A percentile compares a stretch with the other conserved stretches of the same genome.
Conservation (phyloP, 768 basidiomycete species). For the Lactarius pseudohatsudake region DNA sequence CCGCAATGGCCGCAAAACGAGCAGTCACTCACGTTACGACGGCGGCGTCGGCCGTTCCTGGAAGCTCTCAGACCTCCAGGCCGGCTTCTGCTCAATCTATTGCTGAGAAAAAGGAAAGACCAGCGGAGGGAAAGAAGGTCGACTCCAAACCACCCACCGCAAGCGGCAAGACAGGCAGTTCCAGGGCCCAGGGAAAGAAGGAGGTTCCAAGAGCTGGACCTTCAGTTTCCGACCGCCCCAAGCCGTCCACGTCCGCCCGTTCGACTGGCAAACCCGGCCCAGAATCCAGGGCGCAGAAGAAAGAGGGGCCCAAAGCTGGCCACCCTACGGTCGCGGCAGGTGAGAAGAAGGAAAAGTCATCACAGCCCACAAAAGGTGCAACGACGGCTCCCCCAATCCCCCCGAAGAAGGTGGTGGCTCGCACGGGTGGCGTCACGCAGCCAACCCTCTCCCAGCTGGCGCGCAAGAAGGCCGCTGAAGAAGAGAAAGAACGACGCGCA, state of each 20-base stretch:
- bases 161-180: background rate
- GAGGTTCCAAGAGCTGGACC: background rate
- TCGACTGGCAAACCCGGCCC: background rate
- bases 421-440: conserved; percentile 26
- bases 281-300: conserved; percentile 10
- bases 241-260: conserved; percentile 14
- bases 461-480: conserved; percentile 26
- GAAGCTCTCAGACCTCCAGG: background rate
- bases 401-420: conserved; percentile 19
- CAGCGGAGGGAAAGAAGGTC: conserved; percentile 1
- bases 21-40: conserved; percentile 5
- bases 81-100: background rate
- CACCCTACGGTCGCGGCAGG: background rate
- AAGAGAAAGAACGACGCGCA: conserved; percentile 22
- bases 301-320: background rate
- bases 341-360: conserved; percentile 1
- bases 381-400: background rate
- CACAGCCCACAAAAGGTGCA: conserved; percentile 7
- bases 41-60: background rate
- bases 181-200: background rate
- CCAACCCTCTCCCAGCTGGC: conserved; percentile 30
- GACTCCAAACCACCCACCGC: background rate
- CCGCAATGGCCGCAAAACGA: conserved; percentile 16
- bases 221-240: conserved; percentile 9
- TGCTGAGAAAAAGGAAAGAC: background rate